Evolutionary conservation across 805 yeast species (phyloP).

Genomic region (Cyberlindnera subsufficiens): DNA sequence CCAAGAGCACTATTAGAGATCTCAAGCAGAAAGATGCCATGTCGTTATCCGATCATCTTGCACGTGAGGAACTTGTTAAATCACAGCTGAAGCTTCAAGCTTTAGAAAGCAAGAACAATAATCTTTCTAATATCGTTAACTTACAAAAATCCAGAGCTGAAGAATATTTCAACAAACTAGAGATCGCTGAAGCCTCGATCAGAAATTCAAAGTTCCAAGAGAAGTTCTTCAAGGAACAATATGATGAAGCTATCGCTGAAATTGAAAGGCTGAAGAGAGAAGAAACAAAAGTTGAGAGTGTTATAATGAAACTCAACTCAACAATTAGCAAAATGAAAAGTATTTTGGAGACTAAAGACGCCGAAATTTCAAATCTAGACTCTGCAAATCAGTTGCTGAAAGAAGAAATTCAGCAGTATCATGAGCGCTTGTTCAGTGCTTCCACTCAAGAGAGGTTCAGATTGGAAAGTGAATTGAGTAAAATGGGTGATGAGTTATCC

Average conservation of each 20-base stretch:
- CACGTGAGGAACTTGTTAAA: slow-evolving; percentile 35
- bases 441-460: slow-evolving; percentile 33
- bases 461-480: slow-evolving; percentile 45
- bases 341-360: slow-evolving; percentile 47
- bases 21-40: slow-evolving; percentile 13
- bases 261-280: slow-evolving; percentile 47
- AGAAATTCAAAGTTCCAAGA: slow-evolving; percentile 59
- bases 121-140: slow-evolving; percentile 48
- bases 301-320: slow-evolving; percentile 46
- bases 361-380: slow-evolving; percentile 45
- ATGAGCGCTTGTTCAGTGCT: slow-evolving; percentile 36
- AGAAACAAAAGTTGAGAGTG: slow-evolving; percentile 44
- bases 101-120: slow-evolving; percentile 46
- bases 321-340: slow-evolving; percentile 49
- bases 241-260: slow-evolving; percentile 42
- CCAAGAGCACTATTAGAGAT: slow-evolving; percentile 21
- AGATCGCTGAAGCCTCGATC: slow-evolving; percentile 72
- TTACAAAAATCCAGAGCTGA: slow-evolving; percentile 70
- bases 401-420: slow-evolving; percentile 51
- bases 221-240: slow-evolving; percentile 44
- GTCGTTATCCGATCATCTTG: slow-evolving; percentile 18
- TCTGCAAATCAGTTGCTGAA: slow-evolving; percentile 43
- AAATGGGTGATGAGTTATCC: slow-evolving; percentile 46
- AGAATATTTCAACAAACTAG: slow-evolving; percentile 65
- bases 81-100: slow-evolving; percentile 54